A percentile compares a stretch with the other conserved stretches of the same genome.
These are phyloP conservation scores for Friedmanniomyces endolithicus DNA, from an alignment of 495 filamentous ascomycete species.

Conservation along the genomic window DNA sequence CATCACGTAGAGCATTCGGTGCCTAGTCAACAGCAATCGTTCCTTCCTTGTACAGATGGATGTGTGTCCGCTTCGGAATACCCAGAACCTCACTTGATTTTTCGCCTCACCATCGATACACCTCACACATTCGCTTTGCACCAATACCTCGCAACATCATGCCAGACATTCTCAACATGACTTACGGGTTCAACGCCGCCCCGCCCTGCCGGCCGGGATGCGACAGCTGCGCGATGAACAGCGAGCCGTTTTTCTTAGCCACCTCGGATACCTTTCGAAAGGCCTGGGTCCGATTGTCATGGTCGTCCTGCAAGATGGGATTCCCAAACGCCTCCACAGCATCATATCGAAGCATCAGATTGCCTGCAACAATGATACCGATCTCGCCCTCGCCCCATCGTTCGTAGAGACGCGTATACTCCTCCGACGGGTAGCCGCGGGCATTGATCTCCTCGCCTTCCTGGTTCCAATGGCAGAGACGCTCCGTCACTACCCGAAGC, in stretches of 20 bases:
- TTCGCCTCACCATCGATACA: too few species aligned
- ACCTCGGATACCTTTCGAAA: conserved; percentile 10
- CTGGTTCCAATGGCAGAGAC: conserved; percentile 18
- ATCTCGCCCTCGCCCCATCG: conserved; percentile 22
- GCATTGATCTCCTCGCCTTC: conserved; percentile 14
- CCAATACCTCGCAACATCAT: too few species aligned
- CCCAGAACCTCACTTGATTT: too few species aligned
- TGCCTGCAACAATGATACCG: conserved; percentile 21
- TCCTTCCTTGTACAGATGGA: background rate
- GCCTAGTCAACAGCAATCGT: background rate
- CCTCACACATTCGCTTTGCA: too few species aligned
- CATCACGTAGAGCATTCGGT: too few species aligned
- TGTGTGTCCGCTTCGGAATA: too few species aligned
- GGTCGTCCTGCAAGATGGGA: conserved; percentile 16
- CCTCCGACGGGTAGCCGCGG: conserved; percentile 19
- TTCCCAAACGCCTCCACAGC: conserved; percentile 21
- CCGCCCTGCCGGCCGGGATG: conserved; percentile 23
- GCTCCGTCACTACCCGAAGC: conserved; percentile 16
- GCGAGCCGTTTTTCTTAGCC: conserved; percentile 14
- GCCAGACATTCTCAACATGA: background rate
- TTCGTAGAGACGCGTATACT: conserved; percentile 18
- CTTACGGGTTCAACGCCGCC: conserved; percentile 17
- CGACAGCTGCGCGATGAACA: conserved; percentile 22
- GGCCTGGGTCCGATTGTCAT: conserved; percentile 17
- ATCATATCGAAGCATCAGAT: conserved; percentile 20